Conservation (phyloP, 2,329 filamentous ascomycete species). For the Fusarium penzigii region DNA sequence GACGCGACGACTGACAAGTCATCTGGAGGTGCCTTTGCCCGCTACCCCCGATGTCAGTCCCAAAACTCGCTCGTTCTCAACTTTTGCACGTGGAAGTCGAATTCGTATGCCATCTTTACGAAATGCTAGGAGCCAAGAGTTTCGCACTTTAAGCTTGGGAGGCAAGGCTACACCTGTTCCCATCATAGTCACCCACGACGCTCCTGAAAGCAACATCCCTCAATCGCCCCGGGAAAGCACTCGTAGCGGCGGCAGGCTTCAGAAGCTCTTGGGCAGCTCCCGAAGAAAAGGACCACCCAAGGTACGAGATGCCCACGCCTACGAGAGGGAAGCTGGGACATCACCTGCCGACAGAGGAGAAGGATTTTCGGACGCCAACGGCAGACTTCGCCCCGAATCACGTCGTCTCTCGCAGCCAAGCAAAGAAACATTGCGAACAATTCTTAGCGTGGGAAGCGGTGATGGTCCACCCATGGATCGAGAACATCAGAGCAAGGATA, state of each 20-base stretch:
- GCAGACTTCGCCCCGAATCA: conserved; percentile 31
- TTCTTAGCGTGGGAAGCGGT: conserved; percentile 51
- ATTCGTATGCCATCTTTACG: conserved; percentile 23
- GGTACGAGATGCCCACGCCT: conserved; percentile 9
- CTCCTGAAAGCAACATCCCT: conserved; percentile 1
- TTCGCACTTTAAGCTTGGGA: conserved; percentile 8
- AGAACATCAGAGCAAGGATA: conserved; percentile 7
- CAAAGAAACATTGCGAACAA: conserved; percentile 51
- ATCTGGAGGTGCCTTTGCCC: conserved; percentile 18
- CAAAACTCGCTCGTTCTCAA: conserved; percentile 14
- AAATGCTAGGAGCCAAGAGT: conserved; percentile 19
- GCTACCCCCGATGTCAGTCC: conserved; percentile 18
- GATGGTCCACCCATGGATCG: conserved; percentile 28
- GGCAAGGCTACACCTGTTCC: conserved; percentile 8
- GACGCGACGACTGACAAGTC: conserved; percentile 17
- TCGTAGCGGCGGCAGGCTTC: conserved; percentile 14
- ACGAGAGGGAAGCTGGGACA: conserved; percentile 28
- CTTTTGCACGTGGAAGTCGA: conserved; percentile 18
- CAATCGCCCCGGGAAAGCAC: background rate
- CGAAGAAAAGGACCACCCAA: conserved; percentile 23
- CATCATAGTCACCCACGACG: conserved; percentile 7
- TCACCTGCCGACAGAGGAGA: conserved; percentile 22
- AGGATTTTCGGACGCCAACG: conserved; percentile 1
- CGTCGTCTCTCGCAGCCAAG: conserved; percentile 42
- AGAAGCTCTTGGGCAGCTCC: conserved; percentile 18